Evolutionary conservation across 208 protist species (phyloP).

Genomic region (Wallacemonas sp.): DNA sequence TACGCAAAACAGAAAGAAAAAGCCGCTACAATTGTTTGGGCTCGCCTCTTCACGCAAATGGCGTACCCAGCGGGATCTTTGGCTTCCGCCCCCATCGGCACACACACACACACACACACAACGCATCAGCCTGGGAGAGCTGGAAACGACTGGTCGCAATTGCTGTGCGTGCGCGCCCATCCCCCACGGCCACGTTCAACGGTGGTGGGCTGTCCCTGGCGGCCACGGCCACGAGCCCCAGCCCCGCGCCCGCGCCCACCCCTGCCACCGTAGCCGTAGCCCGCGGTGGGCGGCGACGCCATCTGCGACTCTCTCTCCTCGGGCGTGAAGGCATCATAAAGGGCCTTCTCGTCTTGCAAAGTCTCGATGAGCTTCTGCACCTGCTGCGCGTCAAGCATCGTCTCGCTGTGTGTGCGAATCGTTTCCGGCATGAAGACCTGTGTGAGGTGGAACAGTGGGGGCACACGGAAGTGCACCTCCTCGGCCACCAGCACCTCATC

Average conservation of each 20-base stretch:
- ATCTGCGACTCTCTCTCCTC: not conserved
- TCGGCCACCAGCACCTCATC: not conserved
- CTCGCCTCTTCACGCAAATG: too few relatives aligned
- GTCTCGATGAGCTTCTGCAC: slow-evolving; percentile 28
- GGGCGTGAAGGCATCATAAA: not conserved
- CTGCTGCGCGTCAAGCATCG: slow-evolving; percentile 27
- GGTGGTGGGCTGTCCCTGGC: too few relatives aligned
- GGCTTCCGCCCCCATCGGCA: too few relatives aligned
- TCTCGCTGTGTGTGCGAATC: slow-evolving; percentile 19
- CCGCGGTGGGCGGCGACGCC: not conserved
- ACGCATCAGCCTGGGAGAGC: too few relatives aligned
- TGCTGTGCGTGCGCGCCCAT: too few relatives aligned
- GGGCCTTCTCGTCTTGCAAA: slow-evolving; percentile 19
- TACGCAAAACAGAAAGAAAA: too few relatives aligned
- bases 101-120: too few relatives aligned
- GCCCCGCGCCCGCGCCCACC: not conserved
- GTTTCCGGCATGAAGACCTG: slow-evolving; percentile 40
- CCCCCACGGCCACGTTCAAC: too few relatives aligned
- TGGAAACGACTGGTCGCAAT: too few relatives aligned
- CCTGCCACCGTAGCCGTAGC: not conserved
- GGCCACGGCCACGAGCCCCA: not conserved
- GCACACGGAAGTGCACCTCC: slow-evolving; percentile 13
- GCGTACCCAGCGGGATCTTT: too few relatives aligned
- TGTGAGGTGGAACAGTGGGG: slow-evolving; percentile 46
- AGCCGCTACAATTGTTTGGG: too few relatives aligned